Evolutionary conservation across 2,329 filamentous ascomycete species (phyloP).

Genomic region (Pseudogymnoascus sp.): DNA sequence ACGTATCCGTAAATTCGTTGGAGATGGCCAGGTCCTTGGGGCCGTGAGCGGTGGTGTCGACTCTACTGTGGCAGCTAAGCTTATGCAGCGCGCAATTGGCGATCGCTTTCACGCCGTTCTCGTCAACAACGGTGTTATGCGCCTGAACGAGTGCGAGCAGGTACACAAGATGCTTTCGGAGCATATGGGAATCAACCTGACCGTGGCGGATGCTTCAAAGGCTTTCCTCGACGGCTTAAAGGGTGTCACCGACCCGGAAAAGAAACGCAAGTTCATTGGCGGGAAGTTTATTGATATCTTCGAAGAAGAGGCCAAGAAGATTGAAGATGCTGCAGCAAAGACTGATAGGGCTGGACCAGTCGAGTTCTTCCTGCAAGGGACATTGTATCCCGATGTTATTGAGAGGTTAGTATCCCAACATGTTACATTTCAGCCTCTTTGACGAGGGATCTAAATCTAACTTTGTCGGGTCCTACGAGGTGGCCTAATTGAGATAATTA

Average conservation of each 20-base stretch:
- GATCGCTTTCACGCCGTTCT: conserved; percentile 73
- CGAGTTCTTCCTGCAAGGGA: conserved; percentile 76
- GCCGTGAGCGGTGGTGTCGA: conserved; percentile 80
- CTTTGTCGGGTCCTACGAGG: neutral
- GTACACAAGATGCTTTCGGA: conserved; percentile 72
- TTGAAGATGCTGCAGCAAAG: conserved; percentile 61
- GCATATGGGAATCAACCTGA: conserved; percentile 83
- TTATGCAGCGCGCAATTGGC: conserved; percentile 81
- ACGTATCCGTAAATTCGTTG: conserved; percentile 73
- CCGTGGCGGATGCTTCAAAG: conserved; percentile 70
- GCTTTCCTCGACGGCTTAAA: conserved; percentile 68
- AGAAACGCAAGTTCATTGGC: conserved; percentile 87
- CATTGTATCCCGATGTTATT: conserved; percentile 56
- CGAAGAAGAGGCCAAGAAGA: conserved; percentile 65
- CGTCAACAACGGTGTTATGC: conserved; percentile 77
- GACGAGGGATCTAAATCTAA: conserved; percentile 34
- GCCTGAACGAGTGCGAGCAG: conserved; percentile 71
- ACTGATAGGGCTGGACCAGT: conserved; percentile 64
- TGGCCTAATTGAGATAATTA: conserved; percentile 46
- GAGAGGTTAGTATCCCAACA: conserved; percentile 29
- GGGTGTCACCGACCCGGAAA: conserved; percentile 73
- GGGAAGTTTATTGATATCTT: conserved; percentile 72
- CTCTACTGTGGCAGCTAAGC: conserved; percentile 73
- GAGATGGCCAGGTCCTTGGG: conserved; percentile 71
- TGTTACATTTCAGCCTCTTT: conserved; percentile 32